Conservation (phyloP, 768 basidiomycete genomes). For the Russula emetica region DNA sequence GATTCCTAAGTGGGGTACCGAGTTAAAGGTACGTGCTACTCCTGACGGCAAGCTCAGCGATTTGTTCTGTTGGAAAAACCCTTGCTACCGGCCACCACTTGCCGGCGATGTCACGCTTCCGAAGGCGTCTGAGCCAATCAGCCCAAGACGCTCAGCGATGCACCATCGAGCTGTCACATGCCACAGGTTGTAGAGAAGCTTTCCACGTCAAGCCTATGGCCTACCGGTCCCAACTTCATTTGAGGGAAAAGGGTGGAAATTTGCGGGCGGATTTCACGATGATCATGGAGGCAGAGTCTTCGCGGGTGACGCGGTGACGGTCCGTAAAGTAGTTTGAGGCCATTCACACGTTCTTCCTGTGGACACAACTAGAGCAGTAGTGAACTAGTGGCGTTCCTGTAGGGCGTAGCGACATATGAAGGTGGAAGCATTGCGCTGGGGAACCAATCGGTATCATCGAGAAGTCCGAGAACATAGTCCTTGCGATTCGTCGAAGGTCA, state of each 20-base stretch:
- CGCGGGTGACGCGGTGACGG: slow-evolving; percentile 16
- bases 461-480: background rate
- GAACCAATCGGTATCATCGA: background rate
- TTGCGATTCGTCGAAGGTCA: background rate
- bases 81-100: background rate
- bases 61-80: slow-evolving; percentile 5
- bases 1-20: slow-evolving; percentile 16
- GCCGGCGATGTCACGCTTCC: slow-evolving; percentile 1
- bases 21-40: slow-evolving; percentile 3
- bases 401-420: background rate
- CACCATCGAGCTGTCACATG: slow-evolving; percentile 8
- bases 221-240: background rate
- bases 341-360: background rate
- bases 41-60: background rate
- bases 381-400: slow-evolving; percentile 4
- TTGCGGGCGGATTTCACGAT: slow-evolving; percentile 7
- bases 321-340: slow-evolving; percentile 6
- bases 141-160: slow-evolving; percentile 6
- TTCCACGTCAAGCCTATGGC: background rate
- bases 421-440: background rate
- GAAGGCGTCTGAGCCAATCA: slow-evolving; percentile 3
- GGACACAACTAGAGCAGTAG: background rate
- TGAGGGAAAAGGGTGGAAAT: slow-evolving; percentile 10
- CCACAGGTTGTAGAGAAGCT: slow-evolving; percentile 11
- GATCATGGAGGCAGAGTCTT: slow-evolving; percentile 1